These are phyloP conservation scores for Fusarium nelsonii DNA, from an alignment of 2,329 filamentous ascomycete species.

Conservation along the genomic window DNA sequence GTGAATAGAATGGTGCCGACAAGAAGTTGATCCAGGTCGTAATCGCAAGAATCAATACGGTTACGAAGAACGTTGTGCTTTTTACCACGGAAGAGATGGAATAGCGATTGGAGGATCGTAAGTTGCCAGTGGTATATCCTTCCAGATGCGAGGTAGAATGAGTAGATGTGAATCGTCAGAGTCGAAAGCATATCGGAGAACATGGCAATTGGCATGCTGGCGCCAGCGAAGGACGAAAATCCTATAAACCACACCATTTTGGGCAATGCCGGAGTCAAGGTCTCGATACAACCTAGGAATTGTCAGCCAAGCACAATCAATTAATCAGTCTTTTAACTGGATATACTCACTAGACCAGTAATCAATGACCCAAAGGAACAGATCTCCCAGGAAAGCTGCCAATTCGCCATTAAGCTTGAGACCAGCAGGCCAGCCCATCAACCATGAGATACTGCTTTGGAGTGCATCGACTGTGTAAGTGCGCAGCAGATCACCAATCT, in stretches of 20 bases:
- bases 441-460: conserved; percentile 89
- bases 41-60: conserved; percentile 98
- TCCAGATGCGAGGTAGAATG: conserved; percentile 95
- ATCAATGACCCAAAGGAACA: conserved; percentile 98
- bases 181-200: conserved; percentile 94
- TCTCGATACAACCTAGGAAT: conserved; percentile 76
- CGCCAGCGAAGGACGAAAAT: conserved; percentile 93
- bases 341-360: conserved; percentile 85
- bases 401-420: conserved; percentile 95
- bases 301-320: conserved; percentile 38
- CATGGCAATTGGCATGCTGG: conserved; percentile 95
- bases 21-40: conserved; percentile 95
- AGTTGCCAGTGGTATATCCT: conserved; percentile 99
- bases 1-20: conserved; percentile 98
- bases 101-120: conserved; percentile 95
- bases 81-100: conserved; percentile 97
- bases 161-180: conserved; percentile 95
- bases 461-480: conserved; percentile 90
- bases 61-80: conserved; percentile 97
- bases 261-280: conserved; percentile 83
- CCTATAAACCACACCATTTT: conserved; percentile 92
- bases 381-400: conserved; percentile 90
- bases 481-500: conserved; percentile 80
- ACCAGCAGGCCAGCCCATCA: conserved; percentile 95
- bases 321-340: neutral